Base-by-base conservation (phyloP, 2,329 filamentous ascomycete genomes). In the Ustilaginoidea virens region DNA sequence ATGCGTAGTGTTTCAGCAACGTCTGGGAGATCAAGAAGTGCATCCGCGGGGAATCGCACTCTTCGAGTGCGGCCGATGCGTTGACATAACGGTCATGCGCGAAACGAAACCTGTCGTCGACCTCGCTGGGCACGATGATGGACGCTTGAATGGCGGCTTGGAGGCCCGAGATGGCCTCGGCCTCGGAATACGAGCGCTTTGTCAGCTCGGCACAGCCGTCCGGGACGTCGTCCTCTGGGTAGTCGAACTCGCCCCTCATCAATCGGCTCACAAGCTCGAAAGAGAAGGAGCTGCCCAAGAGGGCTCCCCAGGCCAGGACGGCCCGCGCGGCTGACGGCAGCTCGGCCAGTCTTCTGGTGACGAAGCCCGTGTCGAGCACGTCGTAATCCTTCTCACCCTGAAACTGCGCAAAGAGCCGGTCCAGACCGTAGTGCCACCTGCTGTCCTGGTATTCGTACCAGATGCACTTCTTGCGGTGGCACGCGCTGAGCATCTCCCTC, bases 401-500 rank as follows among this genome's bases (percentile, higher is more conserved):
- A 43, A 94, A 92, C 38, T 92, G 75, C 26, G 78, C 74, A 45
- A 93, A 93, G 2, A 94, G 71, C 38, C 69, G 73, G 50, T 94
- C 85, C 8, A 94, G 57, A 44, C 92, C 79, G 47, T 77, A 94
- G 25, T 78, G 66, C 87, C 87, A 96, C 25, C 69, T 66, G 26
- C 74, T 80, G 38, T 78, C 71, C 40, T 74, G 74, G 63, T 90
- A 93, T 36, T 85, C 83, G 51, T 92, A 94, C 69, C 76, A 92
- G 28, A 94, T 79, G 48, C 81, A 92, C 39, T 77, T 77, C 46
- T 82, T 90, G 23, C 81, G 73, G 48, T 92, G 76, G 47, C 82
- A 92, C 3, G 79, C 77, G 44, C 81, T 81, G 4, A 94, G 66
- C 68, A 94, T 92, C 53, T 93, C 82, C 31, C 82, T 69, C 49